Percentiles rank a stretch among this genome's conserved stretches.
Evolutionary conservation across 139 green algal genomes (phyloP).

Genomic region (Eudorina sp.): DNA sequence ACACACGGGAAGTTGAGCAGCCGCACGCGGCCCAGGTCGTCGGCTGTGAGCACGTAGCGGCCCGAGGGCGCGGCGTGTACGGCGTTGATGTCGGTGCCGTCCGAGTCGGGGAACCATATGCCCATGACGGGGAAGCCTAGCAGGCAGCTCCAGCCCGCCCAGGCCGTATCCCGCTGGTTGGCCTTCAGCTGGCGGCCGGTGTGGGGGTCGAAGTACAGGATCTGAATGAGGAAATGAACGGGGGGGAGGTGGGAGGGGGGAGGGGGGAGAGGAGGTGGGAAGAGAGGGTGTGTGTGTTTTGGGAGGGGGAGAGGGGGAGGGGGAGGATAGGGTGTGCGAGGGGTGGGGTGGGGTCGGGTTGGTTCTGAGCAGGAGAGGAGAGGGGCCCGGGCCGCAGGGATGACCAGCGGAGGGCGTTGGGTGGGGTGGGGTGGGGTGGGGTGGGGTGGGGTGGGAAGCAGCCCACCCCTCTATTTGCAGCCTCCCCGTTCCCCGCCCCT

Average conservation of each 20-base stretch:
- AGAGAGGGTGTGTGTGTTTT: too few relatives aligned
- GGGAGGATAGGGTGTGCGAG: too few relatives aligned
- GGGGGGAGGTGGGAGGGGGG: neutral
- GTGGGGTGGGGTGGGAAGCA: too few relatives aligned
- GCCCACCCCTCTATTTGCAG: neutral
- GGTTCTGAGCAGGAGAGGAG: too few relatives aligned
- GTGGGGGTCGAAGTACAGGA: conserved; percentile 67
- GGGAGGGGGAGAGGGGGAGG: too few relatives aligned
- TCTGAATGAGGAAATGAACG: conserved; percentile 35
- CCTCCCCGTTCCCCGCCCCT: neutral
- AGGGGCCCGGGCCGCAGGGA: too few relatives aligned
- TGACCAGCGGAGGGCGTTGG: too few relatives aligned
- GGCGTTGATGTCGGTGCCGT: conserved; percentile 68
- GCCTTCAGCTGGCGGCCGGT: conserved; percentile 62
- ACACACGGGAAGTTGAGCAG: conserved; percentile 65
- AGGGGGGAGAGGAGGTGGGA: neutral
- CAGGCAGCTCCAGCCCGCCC: conserved; percentile 65
- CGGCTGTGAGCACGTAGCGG: conserved; percentile 53
- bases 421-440: too few relatives aligned
- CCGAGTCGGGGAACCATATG: conserved; percentile 75
- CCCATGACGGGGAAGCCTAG: conserved; percentile 83
- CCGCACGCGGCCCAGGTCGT: conserved; percentile 49
- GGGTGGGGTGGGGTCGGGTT: too few relatives aligned
- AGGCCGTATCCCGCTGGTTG: conserved; percentile 66
- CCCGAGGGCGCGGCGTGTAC: conserved; percentile 55